Base-by-base conservation (phyloP, 2,329 filamentous ascomycete genomes). In the Penicillium italicum region DNA sequence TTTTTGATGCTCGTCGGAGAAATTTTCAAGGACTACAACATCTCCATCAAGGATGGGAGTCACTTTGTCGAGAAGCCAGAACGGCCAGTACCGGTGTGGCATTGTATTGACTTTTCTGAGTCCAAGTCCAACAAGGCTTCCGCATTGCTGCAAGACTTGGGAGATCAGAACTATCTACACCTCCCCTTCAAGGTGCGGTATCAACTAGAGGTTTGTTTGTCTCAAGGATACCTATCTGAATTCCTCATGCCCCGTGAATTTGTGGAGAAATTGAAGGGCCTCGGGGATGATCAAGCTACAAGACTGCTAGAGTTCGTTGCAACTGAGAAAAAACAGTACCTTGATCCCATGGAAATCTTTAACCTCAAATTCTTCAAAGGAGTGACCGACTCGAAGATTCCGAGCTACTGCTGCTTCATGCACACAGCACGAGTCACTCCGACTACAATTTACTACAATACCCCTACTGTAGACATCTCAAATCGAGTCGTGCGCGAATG, bases 151-250 rank as follows among this genome's bases (percentile, higher is more conserved):
- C 65, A 76, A 24, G 73, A 74, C 28, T 60, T 76, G 36, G 62
- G 63, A 62, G 57, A 71, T 22, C 59, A 69, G 22, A 63, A 60
- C 10, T 72, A 74, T 59, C 64, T 77, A 30, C 62, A 74, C 52
- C 77, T 93, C 4, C 76, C 83, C 0, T 97, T 91, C 58, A 76
- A 85, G 0, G 83, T 96, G 1, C 83, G 90, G 16, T 99, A 97
- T 68, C 91, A 96, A 69, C 82, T 99, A 0, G 93, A 99, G 71
- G 92, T 91, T 0, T 97, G 93, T 69, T 80, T 97, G n/a, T 96
- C 92, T 0, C 84, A 88, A 28, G 85, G 86, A 0, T 79, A 85
- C 24, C 75, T 99, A 12, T 87, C 87, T 50, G 93, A 97, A 70
- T 84, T 90, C 68, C 88, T 82, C 44, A 81, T 97, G 42, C 81